Conservation (phyloP, 805 yeast species). For the Naumovozyma baii region DNA sequence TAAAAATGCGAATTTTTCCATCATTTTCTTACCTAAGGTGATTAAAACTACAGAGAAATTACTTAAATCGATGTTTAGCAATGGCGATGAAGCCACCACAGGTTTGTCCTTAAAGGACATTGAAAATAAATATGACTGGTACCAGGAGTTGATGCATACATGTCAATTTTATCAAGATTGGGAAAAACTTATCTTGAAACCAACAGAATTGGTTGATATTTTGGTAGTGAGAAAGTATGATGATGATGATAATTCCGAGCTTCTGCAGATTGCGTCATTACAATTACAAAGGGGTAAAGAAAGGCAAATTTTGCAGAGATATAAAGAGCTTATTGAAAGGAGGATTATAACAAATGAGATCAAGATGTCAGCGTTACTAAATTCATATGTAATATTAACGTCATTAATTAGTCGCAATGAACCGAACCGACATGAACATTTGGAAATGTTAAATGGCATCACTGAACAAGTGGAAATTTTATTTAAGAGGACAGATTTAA, state of each 20-base stretch:
- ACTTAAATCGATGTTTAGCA: slow-evolving; percentile 3
- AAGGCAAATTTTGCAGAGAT: not conserved
- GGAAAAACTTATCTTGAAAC: slow-evolving; percentile 13
- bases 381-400: slow-evolving; percentile 13
- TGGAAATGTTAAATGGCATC: slow-evolving; percentile 7
- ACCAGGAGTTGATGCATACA: slow-evolving; percentile 10
- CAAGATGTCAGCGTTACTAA: slow-evolving; percentile 17
- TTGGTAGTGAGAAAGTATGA: too few relatives aligned
- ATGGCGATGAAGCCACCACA: not conserved
- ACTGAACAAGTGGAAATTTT: slow-evolving; percentile 15
- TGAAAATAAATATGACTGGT: slow-evolving; percentile 11
- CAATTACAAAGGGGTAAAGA: not conserved
- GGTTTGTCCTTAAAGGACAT: slow-evolving; percentile 5
- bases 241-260: too few relatives aligned
- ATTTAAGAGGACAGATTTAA: slow-evolving; percentile 9
- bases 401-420: slow-evolving; percentile 9
- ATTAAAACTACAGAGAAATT: slow-evolving; percentile 13
- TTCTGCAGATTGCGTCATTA: too few relatives aligned
- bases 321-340: not conserved
- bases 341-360: slow-evolving; percentile 7
- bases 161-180: slow-evolving; percentile 18
- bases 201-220: not conserved
- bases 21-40: slow-evolving; percentile 25
- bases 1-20: slow-evolving; percentile 23
- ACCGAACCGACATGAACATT: slow-evolving; percentile 7